A percentile compares a stretch with the other conserved stretches of the same genome.
Conservation (phyloP, 805 yeast genomes). For the Kazachstania bromeliacearum region DNA sequence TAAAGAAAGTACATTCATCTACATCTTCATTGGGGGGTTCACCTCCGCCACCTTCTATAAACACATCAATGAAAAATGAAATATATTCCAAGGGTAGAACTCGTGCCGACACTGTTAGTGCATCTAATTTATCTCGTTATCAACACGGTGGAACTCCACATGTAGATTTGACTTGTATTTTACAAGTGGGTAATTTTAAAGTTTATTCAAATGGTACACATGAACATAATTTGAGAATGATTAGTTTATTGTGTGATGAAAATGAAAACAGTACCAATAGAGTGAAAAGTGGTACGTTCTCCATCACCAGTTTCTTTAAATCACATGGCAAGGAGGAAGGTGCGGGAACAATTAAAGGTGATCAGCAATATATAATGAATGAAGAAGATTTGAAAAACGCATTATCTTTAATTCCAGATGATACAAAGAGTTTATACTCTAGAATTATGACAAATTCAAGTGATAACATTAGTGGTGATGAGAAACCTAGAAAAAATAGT, state of each 20-base stretch:
- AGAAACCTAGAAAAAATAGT: neutral
- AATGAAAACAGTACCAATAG: neutral
- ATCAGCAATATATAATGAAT: neutral
- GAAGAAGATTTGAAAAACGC: conserved; percentile 8
- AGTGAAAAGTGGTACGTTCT: conserved; percentile 10
- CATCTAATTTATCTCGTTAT: conserved; percentile 10
- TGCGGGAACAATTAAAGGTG: conserved; percentile 7
- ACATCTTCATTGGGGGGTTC: conserved; percentile 4
- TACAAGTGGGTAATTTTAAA: conserved; percentile 19
- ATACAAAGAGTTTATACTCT: conserved; percentile 3
- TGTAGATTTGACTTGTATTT: conserved; percentile 12
- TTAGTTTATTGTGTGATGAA: conserved; percentile 12
- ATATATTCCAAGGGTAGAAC: conserved; percentile 8
- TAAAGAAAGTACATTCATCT: conserved; percentile 7
- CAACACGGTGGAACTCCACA: conserved; percentile 3
- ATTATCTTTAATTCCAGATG: conserved; percentile 9
- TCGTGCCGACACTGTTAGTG: conserved; percentile 23
- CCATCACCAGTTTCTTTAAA: conserved; percentile 20
- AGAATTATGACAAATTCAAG: conserved; percentile 2
- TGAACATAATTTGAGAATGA: conserved; percentile 21
- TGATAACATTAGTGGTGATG: conserved; percentile 1
- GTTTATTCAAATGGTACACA: conserved; percentile 25
- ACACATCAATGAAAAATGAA: neutral
- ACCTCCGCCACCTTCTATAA: neutral
- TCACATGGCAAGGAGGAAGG: too few relatives aligned